Base-by-base conservation (phyloP, 805 yeast genomes). In the Dipodascopsis uninucleata region DNA sequence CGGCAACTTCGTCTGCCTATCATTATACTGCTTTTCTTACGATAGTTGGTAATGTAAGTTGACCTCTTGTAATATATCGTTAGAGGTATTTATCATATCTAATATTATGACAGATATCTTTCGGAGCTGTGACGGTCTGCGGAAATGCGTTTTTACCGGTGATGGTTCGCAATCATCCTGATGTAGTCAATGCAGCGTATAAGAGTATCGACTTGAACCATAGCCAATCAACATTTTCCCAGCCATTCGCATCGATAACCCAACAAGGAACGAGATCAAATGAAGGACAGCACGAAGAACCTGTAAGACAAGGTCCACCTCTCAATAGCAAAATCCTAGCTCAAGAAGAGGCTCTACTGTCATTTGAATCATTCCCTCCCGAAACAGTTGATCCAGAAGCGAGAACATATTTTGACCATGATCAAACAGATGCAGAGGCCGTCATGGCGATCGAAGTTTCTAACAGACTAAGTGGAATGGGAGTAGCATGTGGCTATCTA, bases 61-160 rank as follows among this genome's bases (percentile, higher is more conserved):
- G 5, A 17, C 16, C 16, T 22, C 14, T 18, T 26, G 16, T 6
- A 5, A 6, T 8, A 17, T 3, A 7, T 25, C 17, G 9, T 26
- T 9, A 6, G 21, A 7, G 3, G 6, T 22, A 6, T 7, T 25
- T 24, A 9, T 6, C 17, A 12, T 10, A 16, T 12, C 12, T 32
- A 16, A 3, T 12, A n/a, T 3, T 12, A 18, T 32, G 36, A 32
- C 36, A 49, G 53, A 36, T 82, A 12, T 75, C 83, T 18, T 84
- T 77, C 62, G 94, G 94, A 1, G 85, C 83, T 6, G 86, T 81
- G 2, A 80, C 80, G 43, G 90, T 84, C 8, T 82, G 88, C 53
- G 89, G 88, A 5, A 85, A 84, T 61, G 80, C 93, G 1, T 76
- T 77, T 53, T 61, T 84, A 33, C 88, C 93, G 0, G 69, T 76